phyloP scores from a whole-genome alignment of 2,329 filamentous ascomycete genomes.

The Metarhizium rileyi region DNA sequence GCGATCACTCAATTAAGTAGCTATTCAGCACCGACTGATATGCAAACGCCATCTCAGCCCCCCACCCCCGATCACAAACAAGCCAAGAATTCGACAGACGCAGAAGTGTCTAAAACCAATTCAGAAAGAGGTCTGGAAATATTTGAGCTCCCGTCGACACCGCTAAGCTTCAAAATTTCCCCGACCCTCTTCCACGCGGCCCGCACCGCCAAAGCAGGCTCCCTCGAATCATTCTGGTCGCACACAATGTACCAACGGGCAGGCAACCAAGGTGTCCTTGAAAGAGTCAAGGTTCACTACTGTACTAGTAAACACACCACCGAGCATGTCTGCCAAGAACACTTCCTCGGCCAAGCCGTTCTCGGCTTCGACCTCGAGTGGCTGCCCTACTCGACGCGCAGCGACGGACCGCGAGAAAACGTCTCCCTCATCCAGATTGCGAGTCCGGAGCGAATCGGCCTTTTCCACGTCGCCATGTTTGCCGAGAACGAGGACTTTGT shows the following conservation, averaged over 20 bases:
- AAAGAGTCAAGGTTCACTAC: conserved; percentile 64
- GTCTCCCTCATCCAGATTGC: conserved; percentile 79
- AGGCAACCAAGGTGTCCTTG: conserved; percentile 26
- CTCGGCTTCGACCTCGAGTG: conserved; percentile 92
- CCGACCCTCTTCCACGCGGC: conserved; percentile 29
- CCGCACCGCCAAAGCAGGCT: conserved; percentile 32
- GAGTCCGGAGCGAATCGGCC: conserved; percentile 61
- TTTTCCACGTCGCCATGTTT: conserved; percentile 72
- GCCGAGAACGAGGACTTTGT: conserved; percentile 46
- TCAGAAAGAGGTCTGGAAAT: background rate
- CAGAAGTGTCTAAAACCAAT: background rate
- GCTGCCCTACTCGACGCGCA: conserved; percentile 42
- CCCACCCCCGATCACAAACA: background rate
- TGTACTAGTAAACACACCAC: conserved; percentile 59
- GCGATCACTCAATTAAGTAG: background rate
- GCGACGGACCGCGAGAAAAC: conserved; percentile 50
- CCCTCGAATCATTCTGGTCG: conserved; percentile 53
- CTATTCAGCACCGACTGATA: background rate
- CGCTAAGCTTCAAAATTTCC: conserved; percentile 21
- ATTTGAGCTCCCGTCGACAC: conserved; percentile 16
- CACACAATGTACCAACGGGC: conserved; percentile 56
- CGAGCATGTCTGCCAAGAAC: conserved; percentile 51
- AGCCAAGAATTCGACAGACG: background rate
- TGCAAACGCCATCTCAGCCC: background rate
- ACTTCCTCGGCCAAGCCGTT: conserved; percentile 60